Evolutionary conservation across 164 flowering plant species (phyloP), one percentile per base, ranked within the genome.

Genomic region (Aristolochia fimbriata): DNA sequence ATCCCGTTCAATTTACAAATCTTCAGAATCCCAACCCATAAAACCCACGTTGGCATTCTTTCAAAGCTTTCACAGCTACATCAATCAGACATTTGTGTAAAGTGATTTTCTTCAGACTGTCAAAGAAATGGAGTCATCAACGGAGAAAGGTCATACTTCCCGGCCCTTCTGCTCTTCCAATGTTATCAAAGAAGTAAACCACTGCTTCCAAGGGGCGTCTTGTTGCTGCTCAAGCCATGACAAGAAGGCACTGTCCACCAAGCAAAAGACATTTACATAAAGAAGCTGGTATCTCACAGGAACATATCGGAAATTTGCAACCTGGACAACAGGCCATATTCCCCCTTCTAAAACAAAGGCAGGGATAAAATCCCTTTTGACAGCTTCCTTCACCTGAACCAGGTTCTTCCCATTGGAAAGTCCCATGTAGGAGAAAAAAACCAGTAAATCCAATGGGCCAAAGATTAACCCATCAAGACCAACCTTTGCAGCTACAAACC

Each of bases 231-330:
- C 80, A 23, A 83, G 41, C 84, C 84, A 84, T 41, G 96, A 91
- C 58, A 88, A 66, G 51, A 91, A 85, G 43, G 85, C 79, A 63
- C 96, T 88, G 65, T 91, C 98, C 63, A 91, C 55, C 81, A 87
- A 70, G 77, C 96, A 88, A 78, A 91, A 88, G 54, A 77, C 51
- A 69, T 88, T 88, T 55, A 83, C 96, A 69, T 91, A 88, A 14
- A 88, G 82, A n/a, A 91, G 95, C 59, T 88, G 96, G 69, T 91
- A 82, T 63, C 80, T 65, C 59, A 91, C 91, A 2, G 96, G 96
- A 54, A 91, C 60, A 63, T 52, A 91, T 14, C 96, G 82, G 62
- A 88, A 88, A 65, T 91, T 91, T 9, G 76, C 89, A 61, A 83
- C 76, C 70, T 91, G 96, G 58, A 87, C 75, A 25, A 81, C 21